A percentile compares a stretch with the other conserved stretches of the same genome.
phyloP scores from a whole-genome alignment of 495 filamentous ascomycete genomes.

The Hypoxylon intermedium region DNA sequence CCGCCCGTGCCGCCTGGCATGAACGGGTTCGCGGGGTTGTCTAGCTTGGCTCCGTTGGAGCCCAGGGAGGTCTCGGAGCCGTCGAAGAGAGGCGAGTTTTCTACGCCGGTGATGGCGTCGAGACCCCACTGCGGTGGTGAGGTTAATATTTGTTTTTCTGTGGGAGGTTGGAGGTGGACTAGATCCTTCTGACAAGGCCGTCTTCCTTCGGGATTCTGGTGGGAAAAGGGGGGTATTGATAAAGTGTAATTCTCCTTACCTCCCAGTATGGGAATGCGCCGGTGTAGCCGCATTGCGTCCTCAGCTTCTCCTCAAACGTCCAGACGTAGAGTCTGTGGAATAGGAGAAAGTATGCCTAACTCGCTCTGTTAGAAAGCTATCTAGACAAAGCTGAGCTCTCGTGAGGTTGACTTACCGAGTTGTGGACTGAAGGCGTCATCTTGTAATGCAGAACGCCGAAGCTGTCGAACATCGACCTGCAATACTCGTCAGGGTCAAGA shows the following conservation, averaged over 20 bases:
- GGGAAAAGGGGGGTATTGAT: neutral
- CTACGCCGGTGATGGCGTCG: constrained; percentile 41
- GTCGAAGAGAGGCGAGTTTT: constrained; percentile 47
- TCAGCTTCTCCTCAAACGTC: constrained; percentile 49
- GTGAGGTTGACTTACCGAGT: constrained; percentile 35
- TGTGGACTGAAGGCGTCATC: constrained; percentile 47
- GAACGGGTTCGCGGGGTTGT: constrained; percentile 10
- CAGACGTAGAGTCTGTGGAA: constrained; percentile 50
- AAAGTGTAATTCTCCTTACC: no score
- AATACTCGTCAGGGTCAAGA: neutral
- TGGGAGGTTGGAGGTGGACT: no score
- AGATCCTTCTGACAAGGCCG: no score
- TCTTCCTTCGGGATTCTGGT: no score
- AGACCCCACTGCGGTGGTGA: constrained; percentile 41
- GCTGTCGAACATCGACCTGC: constrained; percentile 41
- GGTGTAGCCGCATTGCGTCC: constrained; percentile 46
- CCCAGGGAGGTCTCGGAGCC: constrained; percentile 42
- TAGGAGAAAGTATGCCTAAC: constrained; percentile 52
- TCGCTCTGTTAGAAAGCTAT: constrained; percentile 14
- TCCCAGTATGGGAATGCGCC: constrained; percentile 53
- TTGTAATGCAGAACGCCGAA: constrained; percentile 47
- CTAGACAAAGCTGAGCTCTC: neutral
- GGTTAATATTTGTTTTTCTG: neutral
- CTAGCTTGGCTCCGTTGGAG: constrained; percentile 42
- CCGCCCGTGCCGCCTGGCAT: constrained; percentile 40